These are phyloP conservation scores for Hordeum vulgare DNA, from an alignment of 176 grass and related monocot species.

Conservation along the genomic window MorexV3_pseudomolecules_assembly NC_058519.1:27690197-27690696, in stretches of 20 bases:
- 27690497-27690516: background rate
- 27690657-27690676: too few species aligned
- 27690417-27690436: background rate
- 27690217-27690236: background rate
- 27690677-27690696: too few species aligned
- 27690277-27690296: constrained; percentile 2
- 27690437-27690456: background rate
- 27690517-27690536: background rate
- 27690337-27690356: background rate
- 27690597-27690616: background rate
- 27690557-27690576: background rate
- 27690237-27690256: background rate
- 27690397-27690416: background rate
- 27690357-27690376: background rate
- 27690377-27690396: background rate
- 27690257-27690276: background rate
- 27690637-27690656: too few species aligned
- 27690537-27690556: background rate
- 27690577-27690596: background rate
- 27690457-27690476: background rate
- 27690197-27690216: background rate
- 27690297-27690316: background rate
- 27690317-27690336: background rate
- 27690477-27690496: background rate
- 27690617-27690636: background rate